A percentile compares a stretch with the other conserved stretches of the same genome.
Conservation (phyloP, 495 filamentous ascomycete species). For the Evernia prunastri region DNA sequence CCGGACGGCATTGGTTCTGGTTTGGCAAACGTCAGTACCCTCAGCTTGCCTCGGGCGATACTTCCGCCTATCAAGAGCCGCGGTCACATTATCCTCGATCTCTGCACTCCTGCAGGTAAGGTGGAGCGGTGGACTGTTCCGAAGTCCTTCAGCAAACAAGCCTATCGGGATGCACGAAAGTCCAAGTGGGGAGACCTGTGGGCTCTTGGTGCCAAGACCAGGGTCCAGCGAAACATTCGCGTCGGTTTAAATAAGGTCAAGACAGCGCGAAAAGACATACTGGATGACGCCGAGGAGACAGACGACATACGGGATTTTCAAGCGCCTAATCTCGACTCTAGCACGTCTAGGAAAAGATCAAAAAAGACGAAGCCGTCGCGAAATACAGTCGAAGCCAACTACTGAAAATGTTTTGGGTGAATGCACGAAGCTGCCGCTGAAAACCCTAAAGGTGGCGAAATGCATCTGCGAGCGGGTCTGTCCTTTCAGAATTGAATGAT, state of each 20-base stretch:
- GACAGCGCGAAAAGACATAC: constrained; percentile 36
- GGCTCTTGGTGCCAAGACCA: constrained; percentile 90
- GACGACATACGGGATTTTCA: background rate
- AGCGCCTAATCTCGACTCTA: background rate
- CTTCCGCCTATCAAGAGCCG: constrained; percentile 76
- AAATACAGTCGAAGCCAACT: constrained; percentile 3
- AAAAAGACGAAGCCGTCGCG: constrained; percentile 4
- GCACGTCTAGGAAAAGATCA: background rate
- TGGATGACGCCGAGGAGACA: constrained; percentile 3
- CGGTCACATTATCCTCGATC: constrained; percentile 80
- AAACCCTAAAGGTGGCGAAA: background rate
- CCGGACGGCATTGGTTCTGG: constrained; percentile 4
- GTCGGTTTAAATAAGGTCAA: constrained; percentile 56
- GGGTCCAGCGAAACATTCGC: constrained; percentile 53
- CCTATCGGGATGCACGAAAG: constrained; percentile 89
- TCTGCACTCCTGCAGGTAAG: constrained; percentile 78
- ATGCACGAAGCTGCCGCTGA: background rate
- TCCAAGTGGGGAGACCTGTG: constrained; percentile 88
- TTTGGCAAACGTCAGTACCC: constrained; percentile 41
- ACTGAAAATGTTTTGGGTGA: background rate
- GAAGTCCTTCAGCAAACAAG: constrained; percentile 66
- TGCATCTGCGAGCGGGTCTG: background rate
- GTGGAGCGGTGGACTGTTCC: constrained; percentile 96
- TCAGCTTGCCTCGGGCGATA: constrained; percentile 71
- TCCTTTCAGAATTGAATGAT: background rate